phyloP scores from a whole-genome alignment of 2,329 filamentous ascomycete genomes.

The Fusarium sororula region DNA sequence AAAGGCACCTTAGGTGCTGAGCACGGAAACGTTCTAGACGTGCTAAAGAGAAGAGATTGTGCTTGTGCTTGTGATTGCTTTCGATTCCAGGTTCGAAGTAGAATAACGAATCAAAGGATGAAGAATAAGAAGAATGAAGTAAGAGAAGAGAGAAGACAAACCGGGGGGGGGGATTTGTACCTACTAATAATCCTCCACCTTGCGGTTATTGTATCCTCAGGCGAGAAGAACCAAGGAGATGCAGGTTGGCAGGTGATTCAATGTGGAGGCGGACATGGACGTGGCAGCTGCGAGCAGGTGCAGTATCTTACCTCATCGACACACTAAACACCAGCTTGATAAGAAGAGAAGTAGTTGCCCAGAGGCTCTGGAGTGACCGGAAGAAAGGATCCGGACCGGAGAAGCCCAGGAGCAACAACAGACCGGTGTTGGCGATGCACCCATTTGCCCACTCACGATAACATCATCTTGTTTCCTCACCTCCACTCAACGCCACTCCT shows the following conservation, averaged over 20 bases:
- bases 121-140: conserved; percentile 25
- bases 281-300: conserved; percentile 37
- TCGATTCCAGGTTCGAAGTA: conserved; percentile 28
- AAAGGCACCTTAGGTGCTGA: conserved; percentile 19
- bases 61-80: conserved; percentile 16
- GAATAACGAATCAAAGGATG: conserved; percentile 28
- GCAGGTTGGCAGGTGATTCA: conserved; percentile 22
- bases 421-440: not conserved
- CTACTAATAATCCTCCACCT: not conserved
- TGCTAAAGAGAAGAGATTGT: not conserved
- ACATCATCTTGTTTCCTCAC: not conserved
- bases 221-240: conserved; percentile 26
- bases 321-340: not conserved
- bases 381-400: conserved; percentile 9
- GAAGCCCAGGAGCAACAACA: conserved; percentile 3
- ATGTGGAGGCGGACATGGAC: conserved; percentile 27
- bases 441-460: conserved; percentile 6
- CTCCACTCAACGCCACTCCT: not conserved
- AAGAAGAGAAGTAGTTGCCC: not conserved
- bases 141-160: not conserved
- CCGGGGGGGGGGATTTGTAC: not conserved
- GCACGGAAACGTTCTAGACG: conserved; percentile 20
- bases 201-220: conserved; percentile 29
- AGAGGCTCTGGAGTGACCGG: not conserved
- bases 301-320: conserved; percentile 1